phyloP scores from a whole-genome alignment of 345 rosid species.

The Dipteronia dyeriana region DNA sequence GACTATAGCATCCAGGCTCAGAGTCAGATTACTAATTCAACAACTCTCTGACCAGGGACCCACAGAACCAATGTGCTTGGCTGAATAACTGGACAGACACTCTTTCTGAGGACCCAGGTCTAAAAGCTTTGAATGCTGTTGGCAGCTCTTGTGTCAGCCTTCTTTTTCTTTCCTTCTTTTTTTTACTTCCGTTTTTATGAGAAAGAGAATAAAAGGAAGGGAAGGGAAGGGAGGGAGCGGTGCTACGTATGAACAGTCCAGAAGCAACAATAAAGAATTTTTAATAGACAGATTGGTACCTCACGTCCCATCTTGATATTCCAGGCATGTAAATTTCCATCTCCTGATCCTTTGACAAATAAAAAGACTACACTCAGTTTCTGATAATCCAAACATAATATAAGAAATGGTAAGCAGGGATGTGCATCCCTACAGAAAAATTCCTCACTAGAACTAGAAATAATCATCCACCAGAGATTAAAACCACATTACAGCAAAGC shows the following conservation, averaged over 20 bases:
- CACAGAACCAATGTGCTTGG: neutral
- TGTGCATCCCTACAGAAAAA: neutral
- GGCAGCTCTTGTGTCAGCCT: neutral
- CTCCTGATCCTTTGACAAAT: conserved; percentile 74
- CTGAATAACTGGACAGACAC: neutral
- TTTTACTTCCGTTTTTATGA: neutral
- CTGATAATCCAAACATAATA: neutral
- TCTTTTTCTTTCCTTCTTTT: neutral
- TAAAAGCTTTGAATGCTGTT: neutral
- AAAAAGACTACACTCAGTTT: conserved; percentile 9
- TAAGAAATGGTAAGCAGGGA: neutral
- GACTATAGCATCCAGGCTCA: neutral
- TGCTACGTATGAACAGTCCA: neutral
- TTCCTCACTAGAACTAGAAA: neutral
- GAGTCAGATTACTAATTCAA: neutral
- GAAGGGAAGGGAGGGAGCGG: neutral
- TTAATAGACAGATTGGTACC: conserved; percentile 42
- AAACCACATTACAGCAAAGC: neutral
- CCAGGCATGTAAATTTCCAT: conserved; percentile 93
- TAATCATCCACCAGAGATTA: neutral
- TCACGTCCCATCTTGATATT: conserved; percentile 68
- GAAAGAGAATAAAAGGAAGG: neutral
- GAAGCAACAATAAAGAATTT: neutral
- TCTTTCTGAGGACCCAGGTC: neutral
- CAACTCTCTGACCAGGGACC: neutral